Base-by-base conservation (phyloP, 1,284 basidiomycete species). In the Waitea zeae region DNA sequence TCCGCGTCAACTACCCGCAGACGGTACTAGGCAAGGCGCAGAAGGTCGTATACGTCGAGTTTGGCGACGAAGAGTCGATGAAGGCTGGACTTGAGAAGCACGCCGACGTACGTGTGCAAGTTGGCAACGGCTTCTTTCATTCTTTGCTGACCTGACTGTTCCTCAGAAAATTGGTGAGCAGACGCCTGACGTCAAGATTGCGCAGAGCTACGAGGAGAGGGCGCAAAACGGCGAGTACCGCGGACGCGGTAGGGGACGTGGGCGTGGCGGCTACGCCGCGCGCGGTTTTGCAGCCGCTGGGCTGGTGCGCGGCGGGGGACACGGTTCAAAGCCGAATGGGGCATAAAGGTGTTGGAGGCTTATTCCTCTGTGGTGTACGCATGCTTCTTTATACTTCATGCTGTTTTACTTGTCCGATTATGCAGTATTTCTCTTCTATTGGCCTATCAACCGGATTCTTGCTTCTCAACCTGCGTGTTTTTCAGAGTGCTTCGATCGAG, bases 21-120 rank as follows among this genome's bases (percentile, higher is more conserved):
- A 50, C 58, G n/a, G 60, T 53, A 40, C 45, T 56, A 4, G 65
- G 67, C 17, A 67, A 67, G 38, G 58, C 42, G 37, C 55, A 60
- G 44, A 74, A 61, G 44, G 59, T 81, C 38, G 81, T 72, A 1
- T 92, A 88, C 46, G 70, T 90, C 39, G 88, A 92, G 50, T 92
- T 90, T 52, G 77, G 69, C 5, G 79, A 80, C 45, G 84, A 89
- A 47, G 78, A 77, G 31, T 64, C 72, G 15, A 83, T 89, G 80
- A 78, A 70, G 46, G 65, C 61, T 17, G 86, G 74, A 1, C 54
- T 90, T 17, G 73, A 70, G 41, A 75, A 72, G 44, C 72, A 79
- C 45, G 66, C 62, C 12, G 72, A 75, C 51, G 83, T 83, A 43
- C 39, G 62, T 54, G n/a, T 12, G 14, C 20, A 12, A 26, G n/a